These are phyloP conservation scores for Euphorbia schlechtendalii DNA, from an alignment of 441 rosid species.

Conservation along the genomic window DNA sequence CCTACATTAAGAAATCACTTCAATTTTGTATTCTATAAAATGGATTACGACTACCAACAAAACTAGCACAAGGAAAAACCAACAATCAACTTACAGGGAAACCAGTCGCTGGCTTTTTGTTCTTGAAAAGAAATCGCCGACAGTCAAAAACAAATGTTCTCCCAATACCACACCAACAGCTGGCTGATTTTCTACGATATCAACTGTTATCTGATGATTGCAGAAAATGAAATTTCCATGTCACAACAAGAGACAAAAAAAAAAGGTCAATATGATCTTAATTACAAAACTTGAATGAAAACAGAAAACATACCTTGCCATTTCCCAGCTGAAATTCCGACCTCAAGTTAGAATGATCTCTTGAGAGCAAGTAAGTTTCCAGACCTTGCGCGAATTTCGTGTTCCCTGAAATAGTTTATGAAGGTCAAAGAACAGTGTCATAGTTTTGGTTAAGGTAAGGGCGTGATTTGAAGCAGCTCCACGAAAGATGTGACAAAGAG, in stretches of 20 bases:
- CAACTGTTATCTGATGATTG: slow-evolving; percentile 45
- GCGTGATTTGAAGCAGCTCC: background rate
- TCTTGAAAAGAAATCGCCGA: slow-evolving; percentile 41
- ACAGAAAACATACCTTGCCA: slow-evolving; percentile 59
- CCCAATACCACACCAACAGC: slow-evolving; percentile 43
- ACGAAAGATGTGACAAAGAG: too few relatives aligned
- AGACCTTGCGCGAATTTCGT: slow-evolving; percentile 42
- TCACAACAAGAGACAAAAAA: background rate
- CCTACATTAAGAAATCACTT: background rate
- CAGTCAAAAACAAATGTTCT: slow-evolving; percentile 54
- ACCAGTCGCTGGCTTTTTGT: slow-evolving; percentile 14
- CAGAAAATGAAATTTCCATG: background rate
- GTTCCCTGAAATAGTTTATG: slow-evolving; percentile 51
- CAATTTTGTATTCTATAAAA: background rate
- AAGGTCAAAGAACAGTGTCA: background rate
- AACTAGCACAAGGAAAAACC: background rate
- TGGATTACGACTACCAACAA: background rate
- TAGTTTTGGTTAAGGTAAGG: background rate
- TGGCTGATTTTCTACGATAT: slow-evolving; percentile 59
- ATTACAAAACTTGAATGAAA: background rate
- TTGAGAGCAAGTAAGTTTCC: slow-evolving; percentile 59
- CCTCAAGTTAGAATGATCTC: slow-evolving; percentile 60
- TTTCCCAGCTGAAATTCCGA: slow-evolving; percentile 68
- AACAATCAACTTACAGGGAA: background rate
- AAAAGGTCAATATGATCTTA: background rate